These are phyloP conservation scores for Fusarium sp. DNA, from an alignment of 2,329 filamentous ascomycete species.

Conservation along the genomic window DNA sequence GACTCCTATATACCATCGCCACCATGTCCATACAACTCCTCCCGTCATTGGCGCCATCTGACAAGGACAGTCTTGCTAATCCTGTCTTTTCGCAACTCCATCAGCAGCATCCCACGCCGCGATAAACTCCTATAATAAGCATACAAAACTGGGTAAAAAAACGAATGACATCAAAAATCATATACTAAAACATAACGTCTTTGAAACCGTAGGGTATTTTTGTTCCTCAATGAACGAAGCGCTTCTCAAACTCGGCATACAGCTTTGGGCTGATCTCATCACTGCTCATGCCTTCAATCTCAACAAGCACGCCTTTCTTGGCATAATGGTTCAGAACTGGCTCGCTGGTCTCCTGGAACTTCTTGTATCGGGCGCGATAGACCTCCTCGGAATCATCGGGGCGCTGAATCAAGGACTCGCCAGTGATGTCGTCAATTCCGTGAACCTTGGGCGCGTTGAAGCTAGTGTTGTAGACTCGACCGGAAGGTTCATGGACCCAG, in stretches of 20 bases:
- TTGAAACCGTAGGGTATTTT: constrained; percentile 27
- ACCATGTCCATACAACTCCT: constrained; percentile 24
- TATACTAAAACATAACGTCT: constrained; percentile 21
- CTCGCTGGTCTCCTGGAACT: constrained; percentile 88
- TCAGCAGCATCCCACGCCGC: constrained; percentile 43
- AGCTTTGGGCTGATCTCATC: constrained; percentile 96
- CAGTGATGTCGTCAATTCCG: constrained; percentile 90
- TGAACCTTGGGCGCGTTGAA: constrained; percentile 88
- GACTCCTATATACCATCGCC: constrained; percentile 18
- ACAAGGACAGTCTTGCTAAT: constrained; percentile 20
- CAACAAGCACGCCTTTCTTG: constrained; percentile 84
- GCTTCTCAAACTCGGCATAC: constrained; percentile 81
- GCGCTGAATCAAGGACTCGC: constrained; percentile 84
- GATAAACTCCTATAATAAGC: constrained; percentile 40
- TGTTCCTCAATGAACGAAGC: constrained; percentile 65
- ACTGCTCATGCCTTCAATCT: constrained; percentile 88
- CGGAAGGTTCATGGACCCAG: constrained; percentile 93
- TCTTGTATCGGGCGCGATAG: constrained; percentile 82
- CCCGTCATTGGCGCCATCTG: constrained; percentile 26
- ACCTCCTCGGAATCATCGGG: constrained; percentile 89
- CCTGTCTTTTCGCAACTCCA: constrained; percentile 36
- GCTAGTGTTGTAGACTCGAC: constrained; percentile 92
- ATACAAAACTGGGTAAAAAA: constrained; percentile 23
- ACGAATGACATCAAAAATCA: constrained; percentile 21
- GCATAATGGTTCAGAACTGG: constrained; percentile 92